Evolutionary conservation across 106 monocot species (phyloP).

Genomic region (Allium fistulosum): DNA sequence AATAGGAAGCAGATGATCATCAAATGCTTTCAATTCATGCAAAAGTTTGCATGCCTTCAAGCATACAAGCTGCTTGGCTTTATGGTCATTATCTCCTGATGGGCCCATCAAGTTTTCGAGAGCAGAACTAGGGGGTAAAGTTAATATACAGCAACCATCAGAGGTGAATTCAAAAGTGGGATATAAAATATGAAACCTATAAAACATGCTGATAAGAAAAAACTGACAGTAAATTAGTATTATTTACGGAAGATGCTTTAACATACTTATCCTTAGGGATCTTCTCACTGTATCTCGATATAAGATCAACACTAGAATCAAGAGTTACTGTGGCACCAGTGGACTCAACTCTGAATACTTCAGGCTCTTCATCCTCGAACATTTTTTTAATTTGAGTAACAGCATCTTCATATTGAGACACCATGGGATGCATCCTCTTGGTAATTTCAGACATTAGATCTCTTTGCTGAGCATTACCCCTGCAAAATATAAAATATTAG

Average conservation of each 20-base stretch:
- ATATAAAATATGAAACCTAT: constrained; percentile 52
- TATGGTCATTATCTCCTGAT: constrained; percentile 32
- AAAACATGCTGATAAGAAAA: background rate
- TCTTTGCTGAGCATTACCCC: constrained; percentile 68
- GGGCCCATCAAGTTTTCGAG: constrained; percentile 65
- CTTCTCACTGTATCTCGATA: constrained; percentile 72
- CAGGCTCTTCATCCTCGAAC: constrained; percentile 14
- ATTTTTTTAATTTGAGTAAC: constrained; percentile 17
- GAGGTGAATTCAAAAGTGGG: constrained; percentile 38
- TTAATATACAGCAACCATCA: constrained; percentile 55
- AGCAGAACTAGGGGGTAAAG: constrained; percentile 72
- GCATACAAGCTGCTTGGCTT: constrained; percentile 69
- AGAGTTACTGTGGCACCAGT: constrained; percentile 77
- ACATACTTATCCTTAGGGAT: constrained; percentile 81
- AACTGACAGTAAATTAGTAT: too few relatives aligned
- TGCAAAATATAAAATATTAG: constrained; percentile 18
- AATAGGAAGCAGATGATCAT: constrained; percentile 69
- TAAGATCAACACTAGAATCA: constrained; percentile 54
- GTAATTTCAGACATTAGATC: constrained; percentile 62
- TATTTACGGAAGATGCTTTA: background rate
- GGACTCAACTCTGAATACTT: constrained; percentile 54
- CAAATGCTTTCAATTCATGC: constrained; percentile 67
- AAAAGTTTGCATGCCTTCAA: constrained; percentile 77
- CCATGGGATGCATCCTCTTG: constrained; percentile 50
- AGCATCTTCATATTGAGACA: constrained; percentile 41